Conservation (phyloP, 1,284 basidiomycete genomes). For the Vanrija sp. region DNA sequence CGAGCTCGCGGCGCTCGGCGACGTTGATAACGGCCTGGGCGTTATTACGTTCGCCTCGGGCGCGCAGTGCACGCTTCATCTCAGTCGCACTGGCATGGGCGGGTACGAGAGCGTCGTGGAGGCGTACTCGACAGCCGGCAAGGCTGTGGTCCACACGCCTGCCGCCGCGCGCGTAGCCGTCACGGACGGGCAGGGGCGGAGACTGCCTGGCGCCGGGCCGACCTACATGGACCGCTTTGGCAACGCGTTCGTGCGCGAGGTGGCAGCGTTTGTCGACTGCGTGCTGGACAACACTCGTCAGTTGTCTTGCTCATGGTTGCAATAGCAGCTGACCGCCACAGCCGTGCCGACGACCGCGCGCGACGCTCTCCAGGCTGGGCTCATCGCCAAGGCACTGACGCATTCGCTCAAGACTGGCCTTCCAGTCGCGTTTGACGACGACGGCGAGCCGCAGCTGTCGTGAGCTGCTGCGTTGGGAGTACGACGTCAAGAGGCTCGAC, state of each 20-base stretch:
- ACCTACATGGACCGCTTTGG: conserved; percentile 18
- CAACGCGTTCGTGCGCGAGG: conserved; percentile 26
- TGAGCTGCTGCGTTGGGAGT: no score
- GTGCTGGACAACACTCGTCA: conserved; percentile 20
- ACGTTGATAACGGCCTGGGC: conserved; percentile 23
- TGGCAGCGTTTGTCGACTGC: conserved; percentile 14
- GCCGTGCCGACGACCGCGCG: conserved; percentile 16
- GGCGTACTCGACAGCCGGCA: conserved; percentile 14
- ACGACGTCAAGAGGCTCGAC: no score
- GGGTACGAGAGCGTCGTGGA: conserved; percentile 15
- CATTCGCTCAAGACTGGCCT: conserved; percentile 20
- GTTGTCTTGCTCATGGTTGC: neutral
- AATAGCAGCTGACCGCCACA: conserved; percentile 1
- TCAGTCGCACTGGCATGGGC: conserved; percentile 17
- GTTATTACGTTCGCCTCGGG: conserved; percentile 24
- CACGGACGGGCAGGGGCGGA: neutral
- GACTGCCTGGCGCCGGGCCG: neutral
- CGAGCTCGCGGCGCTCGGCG: conserved; percentile 18
- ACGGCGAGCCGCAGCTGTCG: conserved; percentile 24
- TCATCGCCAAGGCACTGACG: conserved; percentile 31
- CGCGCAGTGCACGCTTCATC: conserved; percentile 10
- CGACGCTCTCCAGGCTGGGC: conserved; percentile 30
- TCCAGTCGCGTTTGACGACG: conserved; percentile 27
- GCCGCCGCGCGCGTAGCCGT: neutral
- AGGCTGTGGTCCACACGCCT: conserved; percentile 11